Percentiles rank a stretch among this genome's conserved stretches.
Evolutionary conservation across 805 yeast genomes (phyloP).

Genomic region (Yamadazyma olivae): DNA sequence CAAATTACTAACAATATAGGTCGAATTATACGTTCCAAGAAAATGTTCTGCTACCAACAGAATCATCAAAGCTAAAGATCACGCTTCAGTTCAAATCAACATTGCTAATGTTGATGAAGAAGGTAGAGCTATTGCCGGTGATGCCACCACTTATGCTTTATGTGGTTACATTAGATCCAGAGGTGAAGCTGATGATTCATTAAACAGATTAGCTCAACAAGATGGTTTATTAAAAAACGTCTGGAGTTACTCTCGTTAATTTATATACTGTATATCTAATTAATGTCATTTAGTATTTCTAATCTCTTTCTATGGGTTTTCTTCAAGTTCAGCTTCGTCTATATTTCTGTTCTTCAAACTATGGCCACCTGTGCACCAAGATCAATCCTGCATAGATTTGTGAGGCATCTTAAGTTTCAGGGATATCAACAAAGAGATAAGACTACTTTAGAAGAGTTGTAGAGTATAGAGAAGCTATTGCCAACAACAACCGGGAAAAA

Average conservation of each 20-base stretch:
- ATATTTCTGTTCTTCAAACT: too few relatives aligned
- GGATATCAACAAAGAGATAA: too few relatives aligned
- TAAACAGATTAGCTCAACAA: conserved; percentile 98
- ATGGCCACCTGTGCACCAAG: too few relatives aligned
- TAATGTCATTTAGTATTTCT: conserved; percentile 16
- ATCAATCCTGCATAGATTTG: too few relatives aligned
- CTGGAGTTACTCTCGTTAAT: conserved; percentile 92
- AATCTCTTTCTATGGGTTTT: background rate
- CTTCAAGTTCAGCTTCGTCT: too few relatives aligned
- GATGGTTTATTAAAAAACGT: conserved; percentile 97
- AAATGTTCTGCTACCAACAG: conserved; percentile 99
- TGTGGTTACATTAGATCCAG: conserved; percentile 96
- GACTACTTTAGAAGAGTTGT: too few relatives aligned
- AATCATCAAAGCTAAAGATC: conserved; percentile 99
- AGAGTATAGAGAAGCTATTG: too few relatives aligned
- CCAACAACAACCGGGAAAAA: too few relatives aligned
- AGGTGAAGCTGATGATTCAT: conserved; percentile 99
- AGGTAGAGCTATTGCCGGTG: conserved; percentile 92
- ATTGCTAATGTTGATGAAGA: conserved; percentile 96
- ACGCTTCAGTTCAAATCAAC: conserved; percentile 98
- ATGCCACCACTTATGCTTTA: conserved; percentile 91
- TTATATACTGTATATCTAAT: conserved; percentile 22
- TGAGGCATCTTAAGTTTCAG: too few relatives aligned
- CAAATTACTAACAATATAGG: conserved; percentile 51
- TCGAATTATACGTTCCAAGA: conserved; percentile 99